A percentile compares a stretch with the other conserved stretches of the same genome.
phyloP scores from a whole-genome alignment of 2,329 filamentous ascomycete genomes.

The Talaromyces verruculosus region DNA sequence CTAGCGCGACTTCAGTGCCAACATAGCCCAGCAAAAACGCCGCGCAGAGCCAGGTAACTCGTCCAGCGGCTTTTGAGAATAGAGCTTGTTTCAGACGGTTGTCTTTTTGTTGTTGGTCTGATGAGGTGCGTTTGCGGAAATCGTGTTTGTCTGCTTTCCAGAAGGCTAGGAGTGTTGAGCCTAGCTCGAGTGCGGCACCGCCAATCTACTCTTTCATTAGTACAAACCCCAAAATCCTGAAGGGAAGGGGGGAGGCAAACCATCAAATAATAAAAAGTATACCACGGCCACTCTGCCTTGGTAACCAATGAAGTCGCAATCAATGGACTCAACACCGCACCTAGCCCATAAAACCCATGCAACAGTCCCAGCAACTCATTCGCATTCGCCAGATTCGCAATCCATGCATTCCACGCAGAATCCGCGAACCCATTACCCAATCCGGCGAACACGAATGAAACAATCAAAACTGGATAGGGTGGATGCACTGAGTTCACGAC shows the following conservation, averaged over 20 bases:
- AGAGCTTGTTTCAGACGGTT: conserved; percentile 20
- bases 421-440: conserved; percentile 67
- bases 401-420: conserved; percentile 59
- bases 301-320: conserved; percentile 72
- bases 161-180: conserved; percentile 29
- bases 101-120: conserved; percentile 12
- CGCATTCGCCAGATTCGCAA: conserved; percentile 69
- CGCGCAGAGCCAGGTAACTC: conserved; percentile 68
- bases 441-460: conserved; percentile 65
- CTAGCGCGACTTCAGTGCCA: conserved; percentile 68
- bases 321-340: conserved; percentile 66
- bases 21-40: conserved; percentile 77
- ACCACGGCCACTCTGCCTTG: conserved; percentile 63
- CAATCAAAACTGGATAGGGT: conserved; percentile 65
- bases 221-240: background rate
- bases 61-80: conserved; percentile 14
- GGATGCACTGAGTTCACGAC: conserved; percentile 63
- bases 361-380: conserved; percentile 72
- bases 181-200: conserved; percentile 56
- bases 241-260: conserved; percentile 36
- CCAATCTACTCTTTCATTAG: conserved; percentile 10
- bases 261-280: conserved; percentile 74
- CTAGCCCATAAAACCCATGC: conserved; percentile 69
- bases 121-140: conserved; percentile 16
- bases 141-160: conserved; percentile 24